Conservation (phyloP, 805 yeast genomes). For the Candida odintsovae region DNA sequence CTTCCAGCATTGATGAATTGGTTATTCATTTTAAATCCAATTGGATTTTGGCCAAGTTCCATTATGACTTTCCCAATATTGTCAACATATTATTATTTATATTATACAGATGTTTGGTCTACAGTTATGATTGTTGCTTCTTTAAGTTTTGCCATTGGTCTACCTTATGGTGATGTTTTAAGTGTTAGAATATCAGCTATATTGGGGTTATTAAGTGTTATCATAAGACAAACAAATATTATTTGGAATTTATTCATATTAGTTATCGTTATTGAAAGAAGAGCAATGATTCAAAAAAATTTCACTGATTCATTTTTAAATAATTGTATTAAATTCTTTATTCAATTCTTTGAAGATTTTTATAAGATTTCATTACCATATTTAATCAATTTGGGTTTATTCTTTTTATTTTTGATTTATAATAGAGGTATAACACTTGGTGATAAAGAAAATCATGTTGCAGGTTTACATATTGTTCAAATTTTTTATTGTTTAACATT, state of each 20-base stretch:
- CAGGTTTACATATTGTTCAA: slow-evolving; percentile 72
- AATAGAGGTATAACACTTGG: slow-evolving; percentile 91
- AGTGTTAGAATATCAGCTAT: slow-evolving; percentile 43
- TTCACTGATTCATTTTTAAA: slow-evolving; percentile 31
- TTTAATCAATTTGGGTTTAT: slow-evolving; percentile 43
- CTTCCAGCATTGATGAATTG: slow-evolving; percentile 44
- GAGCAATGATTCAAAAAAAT: slow-evolving; percentile 35
- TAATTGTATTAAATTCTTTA: slow-evolving; percentile 33
- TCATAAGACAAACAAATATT: slow-evolving; percentile 87
- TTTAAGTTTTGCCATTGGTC: slow-evolving; percentile 39
- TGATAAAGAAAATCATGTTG: slow-evolving; percentile 79
- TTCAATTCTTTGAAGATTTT: slow-evolving; percentile 31
- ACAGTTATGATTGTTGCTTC: slow-evolving; percentile 59
- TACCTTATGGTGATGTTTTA: slow-evolving; percentile 29
- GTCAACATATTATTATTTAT: slow-evolving; percentile 66
- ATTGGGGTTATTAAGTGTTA: slow-evolving; percentile 56
- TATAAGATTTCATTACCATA: slow-evolving; percentile 41
- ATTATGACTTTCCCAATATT: slow-evolving; percentile 63
- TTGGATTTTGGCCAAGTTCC: slow-evolving; percentile 37
- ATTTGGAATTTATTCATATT: slow-evolving; percentile 72
- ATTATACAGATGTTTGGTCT: slow-evolving; percentile 94
- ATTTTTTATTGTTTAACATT: slow-evolving; percentile 72
- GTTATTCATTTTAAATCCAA: slow-evolving; percentile 33
- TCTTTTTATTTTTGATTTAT: slow-evolving; percentile 48
- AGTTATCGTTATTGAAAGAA: slow-evolving; percentile 47